phyloP scores from a whole-genome alignment of 495 filamentous ascomycete genomes.

The Lophium mytilinum region DNA sequence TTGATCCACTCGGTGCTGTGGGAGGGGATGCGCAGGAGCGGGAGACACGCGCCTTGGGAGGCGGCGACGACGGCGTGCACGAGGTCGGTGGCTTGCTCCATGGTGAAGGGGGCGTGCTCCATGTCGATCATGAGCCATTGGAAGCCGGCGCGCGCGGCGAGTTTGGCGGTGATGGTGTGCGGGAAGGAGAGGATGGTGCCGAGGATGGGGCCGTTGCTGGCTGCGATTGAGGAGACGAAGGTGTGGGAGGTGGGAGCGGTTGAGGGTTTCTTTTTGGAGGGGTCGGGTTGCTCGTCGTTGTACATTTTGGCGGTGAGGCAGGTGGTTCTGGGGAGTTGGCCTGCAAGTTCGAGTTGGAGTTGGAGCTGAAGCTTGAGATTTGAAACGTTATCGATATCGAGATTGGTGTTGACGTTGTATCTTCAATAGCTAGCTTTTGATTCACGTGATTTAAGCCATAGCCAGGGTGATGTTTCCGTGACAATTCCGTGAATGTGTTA shows the following conservation, averaged over 20 bases:
- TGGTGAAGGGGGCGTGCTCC: not conserved
- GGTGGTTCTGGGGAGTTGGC: too few species aligned
- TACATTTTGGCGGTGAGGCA: not conserved
- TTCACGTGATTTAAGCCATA: too few species aligned
- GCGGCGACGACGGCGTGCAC: not conserved
- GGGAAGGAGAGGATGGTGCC: not conserved
- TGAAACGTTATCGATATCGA: too few species aligned
- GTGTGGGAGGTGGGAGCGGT: not conserved
- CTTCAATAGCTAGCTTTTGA: too few species aligned
- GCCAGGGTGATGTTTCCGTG: too few species aligned
- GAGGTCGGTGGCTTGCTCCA: not conserved
- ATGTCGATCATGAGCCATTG: not conserved
- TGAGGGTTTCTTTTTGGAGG: not conserved
- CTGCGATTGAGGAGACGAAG: not conserved
- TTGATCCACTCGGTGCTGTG: not conserved
- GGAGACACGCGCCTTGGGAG: not conserved
- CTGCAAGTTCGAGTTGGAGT: too few species aligned
- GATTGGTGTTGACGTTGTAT: too few species aligned
- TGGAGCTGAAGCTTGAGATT: too few species aligned
- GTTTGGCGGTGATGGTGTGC: not conserved
- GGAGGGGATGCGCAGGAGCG: not conserved
- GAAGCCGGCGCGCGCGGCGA: not conserved
- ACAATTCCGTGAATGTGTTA: too few species aligned
- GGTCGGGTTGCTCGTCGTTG: not conserved
- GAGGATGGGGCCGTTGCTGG: not conserved